Evolutionary conservation across 441 rosid genomes (phyloP).

Genomic region (Kokia cookei): DNA sequence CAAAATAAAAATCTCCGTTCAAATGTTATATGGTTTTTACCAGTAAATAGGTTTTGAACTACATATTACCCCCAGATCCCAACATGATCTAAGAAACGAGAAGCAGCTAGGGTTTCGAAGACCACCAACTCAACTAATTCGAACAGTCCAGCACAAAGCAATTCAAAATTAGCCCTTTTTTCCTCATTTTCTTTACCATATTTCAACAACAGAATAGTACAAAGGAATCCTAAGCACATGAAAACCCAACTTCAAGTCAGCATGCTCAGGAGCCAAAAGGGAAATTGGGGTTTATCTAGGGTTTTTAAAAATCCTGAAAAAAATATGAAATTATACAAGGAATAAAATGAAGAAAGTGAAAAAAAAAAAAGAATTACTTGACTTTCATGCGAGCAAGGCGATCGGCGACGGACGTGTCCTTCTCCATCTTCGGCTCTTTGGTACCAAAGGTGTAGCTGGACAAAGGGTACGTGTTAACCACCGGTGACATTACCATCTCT

Average conservation of each 20-base stretch:
- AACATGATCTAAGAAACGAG: neutral
- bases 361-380: conserved; percentile 40
- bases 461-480: conserved; percentile 88
- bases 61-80: neutral
- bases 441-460: conserved; percentile 97
- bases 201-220: neutral
- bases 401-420: conserved; percentile 95
- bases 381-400: conserved; percentile 99
- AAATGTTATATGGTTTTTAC: neutral
- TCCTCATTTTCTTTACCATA: too few relatives aligned
- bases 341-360: neutral
- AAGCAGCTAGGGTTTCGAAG: conserved; percentile 2
- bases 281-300: conserved; percentile 30
- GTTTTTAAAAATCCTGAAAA: conserved; percentile 6
- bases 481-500: conserved; percentile 73
- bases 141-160: neutral
- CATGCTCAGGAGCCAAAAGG: neutral
- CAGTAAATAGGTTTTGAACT: neutral
- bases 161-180: neutral
- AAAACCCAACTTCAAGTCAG: neutral
- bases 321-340: neutral
- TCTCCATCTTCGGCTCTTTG: conserved; percentile 97
- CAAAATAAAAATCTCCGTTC: neutral
- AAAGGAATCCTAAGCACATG: neutral
- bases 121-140: neutral